A percentile compares a stretch with the other conserved stretches of the same genome.
phyloP scores from a whole-genome alignment of 331 rosid species.

The Rhamnella rubrinervis region DNA sequence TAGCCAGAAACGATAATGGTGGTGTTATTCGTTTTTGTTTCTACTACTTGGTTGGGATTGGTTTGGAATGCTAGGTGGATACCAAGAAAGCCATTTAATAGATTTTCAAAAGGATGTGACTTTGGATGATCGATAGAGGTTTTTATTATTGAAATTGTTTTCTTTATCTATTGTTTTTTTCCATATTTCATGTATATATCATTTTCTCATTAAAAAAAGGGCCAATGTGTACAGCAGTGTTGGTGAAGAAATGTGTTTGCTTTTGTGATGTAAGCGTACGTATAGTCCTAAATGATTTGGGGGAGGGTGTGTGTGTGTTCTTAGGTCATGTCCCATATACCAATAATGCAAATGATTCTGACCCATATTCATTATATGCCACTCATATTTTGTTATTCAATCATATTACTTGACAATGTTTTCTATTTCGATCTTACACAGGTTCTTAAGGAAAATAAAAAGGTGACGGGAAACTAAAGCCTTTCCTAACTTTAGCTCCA shows the following conservation, averaged over 20 bases:
- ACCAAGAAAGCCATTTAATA: not conserved
- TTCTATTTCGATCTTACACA: not conserved
- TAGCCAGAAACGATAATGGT: constrained; percentile 4
- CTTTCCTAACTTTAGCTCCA: not conserved
- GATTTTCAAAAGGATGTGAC: constrained; percentile 2
- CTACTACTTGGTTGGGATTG: constrained; percentile 13
- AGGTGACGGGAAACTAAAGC: not conserved
- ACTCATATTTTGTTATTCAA: constrained; percentile 5
- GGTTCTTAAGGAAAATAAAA: too few relatives aligned
- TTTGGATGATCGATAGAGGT: not conserved
- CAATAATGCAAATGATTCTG: constrained; percentile 29
- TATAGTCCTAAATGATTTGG: constrained; percentile 10
- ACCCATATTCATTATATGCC: constrained; percentile 13
- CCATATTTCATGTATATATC: too few relatives aligned
- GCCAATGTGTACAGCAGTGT: too few relatives aligned
- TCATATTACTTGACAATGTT: constrained; percentile 16
- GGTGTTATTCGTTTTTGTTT: not conserved
- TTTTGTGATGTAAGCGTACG: not conserved
- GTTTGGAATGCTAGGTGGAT: constrained; percentile 31
- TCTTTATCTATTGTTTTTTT: too few relatives aligned
- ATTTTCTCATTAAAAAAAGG: too few relatives aligned
- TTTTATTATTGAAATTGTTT: too few relatives aligned
- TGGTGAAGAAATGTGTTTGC: not conserved
- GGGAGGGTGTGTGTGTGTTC: not conserved
- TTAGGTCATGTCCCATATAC: not conserved